phyloP scores from a whole-genome alignment of 495 filamentous ascomycete genomes.

The Hyaloscypha variabilis region DNA sequence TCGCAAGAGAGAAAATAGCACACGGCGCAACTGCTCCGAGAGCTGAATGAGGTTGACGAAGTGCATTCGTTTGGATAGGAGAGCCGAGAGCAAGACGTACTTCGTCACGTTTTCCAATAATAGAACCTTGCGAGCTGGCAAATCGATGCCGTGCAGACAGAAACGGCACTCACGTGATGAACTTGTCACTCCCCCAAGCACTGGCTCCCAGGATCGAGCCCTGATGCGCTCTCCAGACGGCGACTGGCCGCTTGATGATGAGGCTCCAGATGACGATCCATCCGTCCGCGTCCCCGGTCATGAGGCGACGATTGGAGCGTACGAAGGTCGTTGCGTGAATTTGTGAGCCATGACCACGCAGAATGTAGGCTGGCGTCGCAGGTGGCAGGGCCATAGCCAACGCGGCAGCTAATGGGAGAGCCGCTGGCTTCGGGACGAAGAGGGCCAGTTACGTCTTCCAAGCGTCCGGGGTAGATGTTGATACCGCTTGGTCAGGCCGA shows the following conservation, averaged over 20 bases:
- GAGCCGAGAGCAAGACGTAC: neutral
- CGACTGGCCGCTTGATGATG: constrained; percentile 75
- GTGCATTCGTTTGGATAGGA: constrained; percentile 2
- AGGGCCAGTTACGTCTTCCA: neutral
- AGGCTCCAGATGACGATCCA: constrained; percentile 89
- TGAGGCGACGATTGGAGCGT: constrained; percentile 69
- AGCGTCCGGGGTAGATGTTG: neutral
- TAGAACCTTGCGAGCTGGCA: neutral
- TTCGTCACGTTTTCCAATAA: neutral
- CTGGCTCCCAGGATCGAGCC: constrained; percentile 72
- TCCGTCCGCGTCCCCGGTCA: constrained; percentile 89
- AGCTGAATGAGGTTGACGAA: neutral
- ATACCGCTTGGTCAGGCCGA: neutral
- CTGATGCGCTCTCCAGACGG: constrained; percentile 88
- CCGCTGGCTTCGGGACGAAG: neutral
- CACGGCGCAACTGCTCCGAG: neutral
- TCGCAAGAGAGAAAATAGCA: neutral
- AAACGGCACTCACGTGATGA: constrained; percentile 71
- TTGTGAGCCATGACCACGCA: constrained; percentile 82
- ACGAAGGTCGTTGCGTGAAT: constrained; percentile 81
- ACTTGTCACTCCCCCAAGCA: constrained; percentile 62
- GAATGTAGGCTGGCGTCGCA: constrained; percentile 58
- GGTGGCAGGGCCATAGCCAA: constrained; percentile 26
- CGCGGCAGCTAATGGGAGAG: neutral
- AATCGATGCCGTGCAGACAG: neutral